Conservation (phyloP, 306 rosid species). For the Purshia tridentata region DNA sequence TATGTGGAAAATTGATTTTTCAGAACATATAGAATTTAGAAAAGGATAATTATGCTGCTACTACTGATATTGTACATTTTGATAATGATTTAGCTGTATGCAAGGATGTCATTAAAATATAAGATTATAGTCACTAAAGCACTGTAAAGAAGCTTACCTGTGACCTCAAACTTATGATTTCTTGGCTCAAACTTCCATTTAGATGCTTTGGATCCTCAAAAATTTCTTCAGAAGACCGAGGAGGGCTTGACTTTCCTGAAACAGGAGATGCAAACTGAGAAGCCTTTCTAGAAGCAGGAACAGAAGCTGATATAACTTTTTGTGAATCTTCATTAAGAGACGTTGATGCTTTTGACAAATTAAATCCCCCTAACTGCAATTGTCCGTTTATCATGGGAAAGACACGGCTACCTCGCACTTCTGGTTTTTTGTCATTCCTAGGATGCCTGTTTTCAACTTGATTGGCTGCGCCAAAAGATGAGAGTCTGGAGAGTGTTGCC, state of each 20-base stretch:
- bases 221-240: constrained; percentile 54
- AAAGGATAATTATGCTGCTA: too few species aligned
- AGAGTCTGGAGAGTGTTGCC: constrained; percentile 62
- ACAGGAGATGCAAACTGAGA: constrained; percentile 68
- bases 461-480: constrained; percentile 69
- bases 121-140: not conserved
- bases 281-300: constrained; percentile 51
- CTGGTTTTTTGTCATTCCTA: constrained; percentile 44
- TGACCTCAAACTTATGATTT: constrained; percentile 62
- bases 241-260: constrained; percentile 64
- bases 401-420: constrained; percentile 42
- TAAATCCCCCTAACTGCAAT: constrained; percentile 35
- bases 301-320: constrained; percentile 46
- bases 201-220: constrained; percentile 48
- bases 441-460: constrained; percentile 47
- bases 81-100: not conserved
- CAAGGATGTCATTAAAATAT: not conserved
- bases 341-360: constrained; percentile 46
- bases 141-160: constrained; percentile 57
- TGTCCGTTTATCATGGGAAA: constrained; percentile 58
- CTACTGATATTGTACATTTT: not conserved
- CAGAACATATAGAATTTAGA: not conserved
- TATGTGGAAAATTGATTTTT: not conserved
- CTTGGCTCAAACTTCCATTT: constrained; percentile 70
- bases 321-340: constrained; percentile 37